Percentiles rank a stretch among this genome's conserved stretches.
Evolutionary conservation across 2,329 filamentous ascomycete species (phyloP).

Genomic region (Sodiomyces alkalinus): DNA sequence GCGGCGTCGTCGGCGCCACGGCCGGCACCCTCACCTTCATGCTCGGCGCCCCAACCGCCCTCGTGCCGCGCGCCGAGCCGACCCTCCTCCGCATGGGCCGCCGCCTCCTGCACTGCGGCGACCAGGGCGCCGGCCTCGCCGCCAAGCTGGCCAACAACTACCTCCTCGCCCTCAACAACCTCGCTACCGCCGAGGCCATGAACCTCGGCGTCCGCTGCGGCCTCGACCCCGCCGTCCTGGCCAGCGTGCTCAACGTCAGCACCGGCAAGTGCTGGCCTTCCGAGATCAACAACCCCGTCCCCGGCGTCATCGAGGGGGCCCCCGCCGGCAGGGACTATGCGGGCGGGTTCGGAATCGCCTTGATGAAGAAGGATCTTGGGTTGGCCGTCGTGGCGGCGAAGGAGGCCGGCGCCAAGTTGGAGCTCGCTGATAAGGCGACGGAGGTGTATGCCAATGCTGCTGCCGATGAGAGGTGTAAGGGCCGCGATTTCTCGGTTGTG

Average conservation of each 20-base stretch:
- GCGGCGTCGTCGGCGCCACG: slow-evolving; percentile 79
- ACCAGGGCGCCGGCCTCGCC: slow-evolving; percentile 70
- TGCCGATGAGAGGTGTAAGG: slow-evolving; percentile 42
- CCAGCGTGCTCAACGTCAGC: slow-evolving; percentile 79
- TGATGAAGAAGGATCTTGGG: slow-evolving; percentile 71
- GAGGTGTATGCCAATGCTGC: slow-evolving; percentile 55
- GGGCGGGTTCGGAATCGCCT: slow-evolving; percentile 60
- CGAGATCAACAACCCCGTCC: slow-evolving; percentile 89
- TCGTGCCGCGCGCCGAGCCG: slow-evolving; percentile 50
- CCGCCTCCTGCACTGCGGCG: slow-evolving; percentile 72
- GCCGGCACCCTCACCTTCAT: slow-evolving; percentile 91
- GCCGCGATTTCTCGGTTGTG: slow-evolving; percentile 69
- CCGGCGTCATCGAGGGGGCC: slow-evolving; percentile 61
- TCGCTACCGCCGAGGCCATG: slow-evolving; percentile 51
- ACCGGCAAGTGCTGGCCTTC: slow-evolving; percentile 95
- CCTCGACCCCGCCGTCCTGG: slow-evolving; percentile 49
- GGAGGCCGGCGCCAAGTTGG: slow-evolving; percentile 50
- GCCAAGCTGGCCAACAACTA: slow-evolving; percentile 98
- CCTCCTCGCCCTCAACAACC: slow-evolving; percentile 85
- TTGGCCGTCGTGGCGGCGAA: slow-evolving; percentile 58
- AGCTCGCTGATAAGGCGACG: slow-evolving; percentile 45
- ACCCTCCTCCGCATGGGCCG: slow-evolving; percentile 73
- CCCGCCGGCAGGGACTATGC: slow-evolving; percentile 63
- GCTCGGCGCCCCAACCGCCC: slow-evolving; percentile 54
- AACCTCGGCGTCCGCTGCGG: slow-evolving; percentile 47